phyloP scores from a whole-genome alignment of 2,329 filamentous ascomycete genomes.

The Aspergillus sojae region DNA sequence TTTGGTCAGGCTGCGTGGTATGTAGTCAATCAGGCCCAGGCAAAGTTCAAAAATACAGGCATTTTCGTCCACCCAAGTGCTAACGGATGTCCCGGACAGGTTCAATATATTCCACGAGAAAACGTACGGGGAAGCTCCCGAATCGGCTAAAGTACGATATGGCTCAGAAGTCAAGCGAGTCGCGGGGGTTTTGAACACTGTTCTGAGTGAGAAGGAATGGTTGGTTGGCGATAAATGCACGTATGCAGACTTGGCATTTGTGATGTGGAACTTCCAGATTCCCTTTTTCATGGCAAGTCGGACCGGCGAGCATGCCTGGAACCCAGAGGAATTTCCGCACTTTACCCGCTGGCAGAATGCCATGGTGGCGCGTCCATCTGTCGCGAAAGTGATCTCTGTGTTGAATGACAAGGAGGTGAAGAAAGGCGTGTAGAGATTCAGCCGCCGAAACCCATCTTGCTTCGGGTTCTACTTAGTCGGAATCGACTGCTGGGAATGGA shows the following conservation, averaged over 20 bases:
- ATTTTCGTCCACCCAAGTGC: too few species aligned
- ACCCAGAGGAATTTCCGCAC: conserved; percentile 1
- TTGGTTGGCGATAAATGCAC: conserved; percentile 5
- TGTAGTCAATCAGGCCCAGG: too few species aligned
- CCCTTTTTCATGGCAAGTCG: not conserved
- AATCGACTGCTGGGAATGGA: too few species aligned
- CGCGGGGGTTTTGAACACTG: not conserved
- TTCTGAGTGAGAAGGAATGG: not conserved
- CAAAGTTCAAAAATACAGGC: too few species aligned
- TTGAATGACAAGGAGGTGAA: not conserved
- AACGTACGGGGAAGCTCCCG: too few species aligned
- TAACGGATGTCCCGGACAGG: too few species aligned
- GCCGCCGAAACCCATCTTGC: too few species aligned
- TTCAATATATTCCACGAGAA: too few species aligned
- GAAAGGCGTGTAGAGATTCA: not conserved
- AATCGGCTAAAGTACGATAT: conserved; percentile 39
- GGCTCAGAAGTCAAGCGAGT: conserved; percentile 39
- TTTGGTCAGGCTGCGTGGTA: conserved; percentile 44
- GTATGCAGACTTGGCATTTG: conserved; percentile 9
- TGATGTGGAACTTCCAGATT: conserved; percentile 11
- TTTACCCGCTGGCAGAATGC: conserved; percentile 6
- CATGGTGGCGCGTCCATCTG: not conserved
- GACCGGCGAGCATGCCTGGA: conserved; percentile 3
- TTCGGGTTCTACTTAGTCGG: too few species aligned
- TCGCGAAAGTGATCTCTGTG: not conserved